Conservation (phyloP, 2,329 filamentous ascomycete species). For the Tolypocladium endophyticum region DNA sequence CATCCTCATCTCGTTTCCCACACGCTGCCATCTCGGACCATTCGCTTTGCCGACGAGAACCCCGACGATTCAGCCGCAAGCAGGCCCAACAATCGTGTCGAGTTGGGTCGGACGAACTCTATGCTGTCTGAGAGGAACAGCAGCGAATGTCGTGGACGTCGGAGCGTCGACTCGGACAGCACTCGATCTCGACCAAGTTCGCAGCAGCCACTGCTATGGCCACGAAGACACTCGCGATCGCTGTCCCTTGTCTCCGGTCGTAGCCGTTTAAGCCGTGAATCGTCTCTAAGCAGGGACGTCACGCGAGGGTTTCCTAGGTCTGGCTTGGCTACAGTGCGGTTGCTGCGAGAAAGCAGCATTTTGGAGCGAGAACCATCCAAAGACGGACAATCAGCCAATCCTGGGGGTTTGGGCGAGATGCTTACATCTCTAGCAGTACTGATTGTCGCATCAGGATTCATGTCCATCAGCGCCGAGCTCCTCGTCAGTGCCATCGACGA, state of each 20-base stretch:
- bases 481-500: conserved; percentile 49
- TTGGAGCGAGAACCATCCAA: background rate
- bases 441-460: conserved; percentile 41
- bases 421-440: conserved; percentile 38
- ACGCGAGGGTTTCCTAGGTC: conserved; percentile 7
- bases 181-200: conserved; percentile 4
- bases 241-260: conserved; percentile 12
- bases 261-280: conserved; percentile 11
- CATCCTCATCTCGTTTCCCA: background rate
- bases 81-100: conserved; percentile 2
- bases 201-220: conserved; percentile 9
- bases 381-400: background rate
- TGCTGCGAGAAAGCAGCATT: conserved; percentile 6
- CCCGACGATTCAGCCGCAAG: background rate
- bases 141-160: conserved; percentile 2
- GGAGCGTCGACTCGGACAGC: background rate
- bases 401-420: background rate
- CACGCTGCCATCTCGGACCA: conserved; percentile 11
- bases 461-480: conserved; percentile 51
- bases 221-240: conserved; percentile 14
- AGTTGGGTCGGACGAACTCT: background rate
- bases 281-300: conserved; percentile 6
- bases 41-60: conserved; percentile 18
- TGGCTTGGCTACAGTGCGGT: conserved; percentile 8
- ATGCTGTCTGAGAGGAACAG: background rate